These are phyloP conservation scores for Aphanomyces astaci DNA, from an alignment of 352 stramenopile species.

Conservation along the genomic window DNA sequence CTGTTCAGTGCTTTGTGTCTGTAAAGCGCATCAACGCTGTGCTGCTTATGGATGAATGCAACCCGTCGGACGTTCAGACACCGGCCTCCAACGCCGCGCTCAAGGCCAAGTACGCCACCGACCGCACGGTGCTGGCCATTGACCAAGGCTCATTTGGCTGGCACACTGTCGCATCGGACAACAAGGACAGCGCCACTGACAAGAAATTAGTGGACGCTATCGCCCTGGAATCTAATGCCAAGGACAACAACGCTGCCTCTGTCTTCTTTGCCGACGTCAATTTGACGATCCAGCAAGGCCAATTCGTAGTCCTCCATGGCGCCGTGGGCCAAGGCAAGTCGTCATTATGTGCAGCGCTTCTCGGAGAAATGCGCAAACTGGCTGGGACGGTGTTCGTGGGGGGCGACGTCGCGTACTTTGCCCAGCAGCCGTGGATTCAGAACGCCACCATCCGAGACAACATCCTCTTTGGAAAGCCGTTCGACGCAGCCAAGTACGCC, in stretches of 20 bases:
- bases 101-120: neutral
- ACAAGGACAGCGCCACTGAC: neutral
- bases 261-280: conserved; percentile 33
- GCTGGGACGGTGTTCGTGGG: conserved; percentile 34
- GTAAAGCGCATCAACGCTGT: conserved; percentile 14
- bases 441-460: conserved; percentile 67
- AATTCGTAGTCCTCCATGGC: conserved; percentile 47
- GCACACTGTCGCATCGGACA: conserved; percentile 18
- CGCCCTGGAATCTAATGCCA: neutral
- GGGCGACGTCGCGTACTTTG: conserved; percentile 33
- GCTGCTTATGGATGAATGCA: neutral
- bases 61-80: neutral
- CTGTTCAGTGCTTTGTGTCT: conserved; percentile 8
- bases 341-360: conserved; percentile 39
- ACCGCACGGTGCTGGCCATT: conserved; percentile 34
- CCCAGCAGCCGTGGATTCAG: conserved; percentile 26
- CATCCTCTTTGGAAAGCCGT: conserved; percentile 72
- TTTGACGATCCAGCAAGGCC: conserved; percentile 33
- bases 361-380: conserved; percentile 80
- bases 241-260: neutral
- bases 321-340: conserved; percentile 48
- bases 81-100: neutral
- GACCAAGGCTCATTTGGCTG: conserved; percentile 56
- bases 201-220: neutral
- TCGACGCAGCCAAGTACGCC: conserved; percentile 46